These are phyloP conservation scores for Apiospora rasikravindrae DNA, from an alignment of 2,329 filamentous ascomycete genomes.

Conservation along the genomic window DNA sequence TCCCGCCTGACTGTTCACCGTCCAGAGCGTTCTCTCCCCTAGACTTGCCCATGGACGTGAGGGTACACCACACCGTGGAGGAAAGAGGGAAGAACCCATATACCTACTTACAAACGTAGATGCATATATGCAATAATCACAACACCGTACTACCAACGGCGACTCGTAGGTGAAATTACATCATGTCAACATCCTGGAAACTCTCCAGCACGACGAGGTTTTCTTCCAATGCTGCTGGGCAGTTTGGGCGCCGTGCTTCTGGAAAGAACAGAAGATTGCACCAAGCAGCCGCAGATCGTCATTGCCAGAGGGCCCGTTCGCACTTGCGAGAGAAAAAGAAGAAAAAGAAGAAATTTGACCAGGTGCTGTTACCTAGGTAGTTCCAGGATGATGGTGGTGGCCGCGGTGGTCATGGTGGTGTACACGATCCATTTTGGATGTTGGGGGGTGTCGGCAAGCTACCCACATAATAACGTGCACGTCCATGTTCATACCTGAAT, in stretches of 20 bases:
- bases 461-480: constrained; percentile 8
- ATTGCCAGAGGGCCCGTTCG: constrained; percentile 1
- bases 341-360: constrained; percentile 6
- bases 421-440: constrained; percentile 5
- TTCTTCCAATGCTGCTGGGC: background rate
- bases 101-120: background rate
- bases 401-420: background rate
- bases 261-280: background rate
- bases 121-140: background rate
- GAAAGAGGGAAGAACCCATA: background rate
- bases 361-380: background rate
- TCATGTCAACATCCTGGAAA: background rate
- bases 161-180: constrained; percentile 5
- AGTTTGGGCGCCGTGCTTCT: background rate
- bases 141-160: background rate
- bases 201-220: background rate
- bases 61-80: background rate
- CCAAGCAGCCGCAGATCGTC: constrained; percentile 4
- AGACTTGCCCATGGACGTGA: background rate
- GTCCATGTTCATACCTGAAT: constrained; percentile 10
- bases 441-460: constrained; percentile 8
- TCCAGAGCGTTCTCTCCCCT: background rate
- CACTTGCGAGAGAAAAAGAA: constrained; percentile 1
- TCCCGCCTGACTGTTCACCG: background rate
- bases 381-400: background rate